These are phyloP conservation scores for Fusarium camptoceras DNA, from an alignment of 2,329 filamentous ascomycete genomes.

Conservation along the genomic window DNA sequence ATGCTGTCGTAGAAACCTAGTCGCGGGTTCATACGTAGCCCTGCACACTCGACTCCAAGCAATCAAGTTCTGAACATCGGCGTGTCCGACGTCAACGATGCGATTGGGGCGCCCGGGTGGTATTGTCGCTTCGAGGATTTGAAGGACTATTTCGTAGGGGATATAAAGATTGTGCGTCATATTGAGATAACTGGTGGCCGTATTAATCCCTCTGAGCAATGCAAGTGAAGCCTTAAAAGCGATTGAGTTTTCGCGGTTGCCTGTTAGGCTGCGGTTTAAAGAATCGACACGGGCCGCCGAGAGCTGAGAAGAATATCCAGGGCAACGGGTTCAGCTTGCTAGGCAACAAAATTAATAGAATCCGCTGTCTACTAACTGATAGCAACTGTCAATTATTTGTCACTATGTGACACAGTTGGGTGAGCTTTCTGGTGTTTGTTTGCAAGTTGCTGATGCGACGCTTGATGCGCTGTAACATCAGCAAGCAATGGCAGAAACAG, in stretches of 20 bases:
- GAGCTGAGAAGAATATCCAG: not conserved
- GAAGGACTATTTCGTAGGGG: conserved; percentile 31
- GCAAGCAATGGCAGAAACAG: not conserved
- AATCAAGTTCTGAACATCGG: conserved; percentile 24
- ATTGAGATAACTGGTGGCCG: not conserved
- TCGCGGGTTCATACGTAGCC: conserved; percentile 20
- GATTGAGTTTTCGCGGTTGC: conserved; percentile 6
- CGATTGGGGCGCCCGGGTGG: conserved; percentile 13
- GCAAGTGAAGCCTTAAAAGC: not conserved
- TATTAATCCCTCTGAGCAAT: not conserved
- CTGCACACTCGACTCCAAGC: conserved; percentile 27
- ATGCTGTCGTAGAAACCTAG: conserved; percentile 19
- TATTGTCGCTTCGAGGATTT: conserved; percentile 16
- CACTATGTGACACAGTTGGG: no score
- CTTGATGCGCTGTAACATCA: not conserved
- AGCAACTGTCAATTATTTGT: not conserved
- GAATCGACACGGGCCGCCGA: not conserved
- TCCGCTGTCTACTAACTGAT: not conserved
- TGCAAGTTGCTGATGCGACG: not conserved
- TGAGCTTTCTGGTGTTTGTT: no score
- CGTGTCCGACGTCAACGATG: conserved; percentile 12
- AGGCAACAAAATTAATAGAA: conserved; percentile 11
- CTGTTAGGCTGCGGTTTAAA: conserved; percentile 19
- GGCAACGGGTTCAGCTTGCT: not conserved
- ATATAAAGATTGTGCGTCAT: conserved; percentile 8